Evolutionary conservation across 2,329 filamentous ascomycete species (phyloP), one percentile per base, ranked within the genome.

Genomic region (Neobulgaria alba): DNA sequence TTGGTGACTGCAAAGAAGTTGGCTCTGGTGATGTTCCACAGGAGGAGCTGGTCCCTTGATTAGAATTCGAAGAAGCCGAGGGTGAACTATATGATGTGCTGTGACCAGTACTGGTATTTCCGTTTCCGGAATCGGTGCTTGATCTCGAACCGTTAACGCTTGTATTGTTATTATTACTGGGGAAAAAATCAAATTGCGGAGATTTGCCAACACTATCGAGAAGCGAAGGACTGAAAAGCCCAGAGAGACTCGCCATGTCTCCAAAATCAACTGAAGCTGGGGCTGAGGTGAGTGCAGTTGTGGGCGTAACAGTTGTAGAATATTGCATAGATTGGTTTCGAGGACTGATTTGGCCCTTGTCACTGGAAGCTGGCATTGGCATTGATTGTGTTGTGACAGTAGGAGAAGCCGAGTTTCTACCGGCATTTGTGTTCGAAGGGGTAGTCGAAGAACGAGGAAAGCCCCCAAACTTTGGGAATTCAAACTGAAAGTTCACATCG

Each of bases 391-490:
- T 43, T 45, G 40, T 33, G 29, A 42, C 15, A 3, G 50, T 38
- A 26, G 52, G 53, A 16, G 54, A 54, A n/a, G 43, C 29, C 10
- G 50, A 54, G 32, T 47, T 46, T 36, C 47, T 49, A 2, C 42
- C 33, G n/a, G 47, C 41, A 35, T 49, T 52, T 26, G 23, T 12
- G 16, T 47, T 16, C 26, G 32, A 38, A 21, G 41, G 46, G 15
- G 36, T 43, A 18, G 45, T 29, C 3, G 49, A 41, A 53, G 69
- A 66, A 4, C 73, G 52, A 30, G 75, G 73, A 18, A 93, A 72
- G 44, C 79, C 74, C 34, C 92, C 92, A 56, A 98, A 96, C 59
- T 85, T 89, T 50, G 92, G 90, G 50, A 96, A 96, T 52, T 96
- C 90, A 54, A 98, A 96, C 52, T 90, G 82, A 59, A 96, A 96